These are phyloP conservation scores for Penicillium sp. DNA, from an alignment of 2,329 filamentous ascomycete genomes.

Conservation along the genomic window DNA sequence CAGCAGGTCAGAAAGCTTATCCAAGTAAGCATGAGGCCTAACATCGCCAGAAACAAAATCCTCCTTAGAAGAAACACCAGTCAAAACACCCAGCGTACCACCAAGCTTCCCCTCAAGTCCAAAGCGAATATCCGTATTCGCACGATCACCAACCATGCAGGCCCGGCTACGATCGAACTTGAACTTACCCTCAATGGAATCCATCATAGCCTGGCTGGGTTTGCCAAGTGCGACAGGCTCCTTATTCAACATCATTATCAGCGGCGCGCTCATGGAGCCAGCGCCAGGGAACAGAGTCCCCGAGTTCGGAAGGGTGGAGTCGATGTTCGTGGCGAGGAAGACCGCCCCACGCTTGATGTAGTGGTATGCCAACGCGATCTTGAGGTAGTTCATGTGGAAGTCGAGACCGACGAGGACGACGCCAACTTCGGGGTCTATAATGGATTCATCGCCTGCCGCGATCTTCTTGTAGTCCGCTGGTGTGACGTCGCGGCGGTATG, in stretches of 20 bases:
- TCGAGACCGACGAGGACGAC: slow-evolving; percentile 84
- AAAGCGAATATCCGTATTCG: slow-evolving; percentile 94
- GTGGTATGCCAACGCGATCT: slow-evolving; percentile 73
- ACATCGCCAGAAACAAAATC: slow-evolving; percentile 68
- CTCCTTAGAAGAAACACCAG: slow-evolving; percentile 73
- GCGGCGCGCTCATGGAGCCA: slow-evolving; percentile 67
- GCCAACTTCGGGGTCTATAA: slow-evolving; percentile 79
- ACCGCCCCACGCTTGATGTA: slow-evolving; percentile 71
- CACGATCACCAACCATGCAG: slow-evolving; percentile 90
- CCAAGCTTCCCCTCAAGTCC: slow-evolving; percentile 83
- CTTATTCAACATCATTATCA: slow-evolving; percentile 61
- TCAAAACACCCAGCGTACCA: slow-evolving; percentile 82
- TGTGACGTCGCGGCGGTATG: slow-evolving; percentile 66
- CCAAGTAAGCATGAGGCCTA: slow-evolving; percentile 72
- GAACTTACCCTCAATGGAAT: slow-evolving; percentile 94
- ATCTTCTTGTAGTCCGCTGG: slow-evolving; percentile 72
- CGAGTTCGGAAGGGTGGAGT: slow-evolving; percentile 76
- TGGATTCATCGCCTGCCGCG: slow-evolving; percentile 58
- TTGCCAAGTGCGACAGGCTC: slow-evolving; percentile 78
- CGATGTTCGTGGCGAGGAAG: slow-evolving; percentile 88
- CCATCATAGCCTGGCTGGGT: slow-evolving; percentile 98
- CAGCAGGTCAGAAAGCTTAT: slow-evolving; percentile 70
- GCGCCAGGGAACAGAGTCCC: slow-evolving; percentile 84
- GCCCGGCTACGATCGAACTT: slow-evolving; percentile 71
- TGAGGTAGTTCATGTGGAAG: slow-evolving; percentile 92